phyloP scores from a whole-genome alignment of 2,329 filamentous ascomycete genomes.

The Didymella pinodella region DNA sequence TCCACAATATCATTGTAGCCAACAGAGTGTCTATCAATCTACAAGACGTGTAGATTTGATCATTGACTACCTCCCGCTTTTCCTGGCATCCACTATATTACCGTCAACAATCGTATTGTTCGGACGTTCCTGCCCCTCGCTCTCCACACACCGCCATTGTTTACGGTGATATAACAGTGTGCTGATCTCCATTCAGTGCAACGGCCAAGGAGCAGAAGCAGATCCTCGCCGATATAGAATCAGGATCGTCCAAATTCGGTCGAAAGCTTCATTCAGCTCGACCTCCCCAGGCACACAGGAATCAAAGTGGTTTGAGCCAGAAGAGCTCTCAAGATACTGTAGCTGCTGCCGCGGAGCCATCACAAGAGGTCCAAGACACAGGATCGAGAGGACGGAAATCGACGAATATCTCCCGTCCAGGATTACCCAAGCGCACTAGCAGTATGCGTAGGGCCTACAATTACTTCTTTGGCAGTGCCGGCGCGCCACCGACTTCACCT shows the following conservation, averaged over 20 bases:
- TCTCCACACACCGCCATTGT: slow-evolving; percentile 23
- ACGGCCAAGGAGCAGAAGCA: slow-evolving; percentile 50
- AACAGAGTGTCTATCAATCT: too few species aligned
- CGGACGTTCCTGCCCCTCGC: slow-evolving; percentile 7
- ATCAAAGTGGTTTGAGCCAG: slow-evolving; percentile 30
- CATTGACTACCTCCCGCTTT: not conserved
- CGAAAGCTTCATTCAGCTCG: slow-evolving; percentile 40
- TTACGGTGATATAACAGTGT: slow-evolving; percentile 14
- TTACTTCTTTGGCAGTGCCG: slow-evolving; percentile 50
- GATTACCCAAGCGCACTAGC: slow-evolving; percentile 48
- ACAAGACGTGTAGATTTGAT: too few species aligned
- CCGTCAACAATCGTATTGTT: slow-evolving; percentile 5
- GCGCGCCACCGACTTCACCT: slow-evolving; percentile 37
- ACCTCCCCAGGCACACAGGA: slow-evolving; percentile 32
- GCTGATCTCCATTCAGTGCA: slow-evolving; percentile 36
- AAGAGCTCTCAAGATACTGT: slow-evolving; percentile 40
- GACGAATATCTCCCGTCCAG: slow-evolving; percentile 41
- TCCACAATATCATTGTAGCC: too few species aligned
- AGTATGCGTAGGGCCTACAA: slow-evolving; percentile 53
- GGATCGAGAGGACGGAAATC: slow-evolving; percentile 45
- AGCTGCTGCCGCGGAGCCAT: slow-evolving; percentile 39
- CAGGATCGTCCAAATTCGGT: slow-evolving; percentile 48
- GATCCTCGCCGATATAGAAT: slow-evolving; percentile 51
- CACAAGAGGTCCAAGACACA: slow-evolving; percentile 36
- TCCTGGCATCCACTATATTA: not conserved